Evolutionary conservation across 2,329 filamentous ascomycete genomes (phyloP), one percentile per base, ranked within the genome.

Genomic region (Pseudogymnoascus sp.): DNA sequence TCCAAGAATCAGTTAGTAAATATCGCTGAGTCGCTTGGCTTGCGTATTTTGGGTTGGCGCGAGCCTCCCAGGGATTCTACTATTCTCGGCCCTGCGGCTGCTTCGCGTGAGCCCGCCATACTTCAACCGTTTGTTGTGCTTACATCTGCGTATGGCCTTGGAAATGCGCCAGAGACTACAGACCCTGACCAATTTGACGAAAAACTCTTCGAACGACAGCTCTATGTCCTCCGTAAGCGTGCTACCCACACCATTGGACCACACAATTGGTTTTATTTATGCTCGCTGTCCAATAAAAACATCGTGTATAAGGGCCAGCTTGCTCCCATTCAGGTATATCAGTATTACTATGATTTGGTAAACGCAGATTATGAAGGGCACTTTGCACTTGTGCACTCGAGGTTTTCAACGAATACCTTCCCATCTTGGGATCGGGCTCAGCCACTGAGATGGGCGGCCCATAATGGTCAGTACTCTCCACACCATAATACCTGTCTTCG

Each of bases 301-400:
- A 97, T 97, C 77, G 90, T 97, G 63, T 97, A 97, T 83, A 97
- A 97, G 82, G 93, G 93, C 65, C 94, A 97, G 75, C 81, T 97
- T 67, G 89, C 93, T 47, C 93, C 93, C 22, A 85, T 93, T 30
- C 93, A 97, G 79, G 93, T 97, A 59, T 97, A 97, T 78, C 89
- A 95, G 73, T 97, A 97, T 79, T 97, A 96, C 77, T 90, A 97
- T 75, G 93, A 97, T 78, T 78, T 97, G 73, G 89, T 97, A 67
- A 96, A 94, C 69, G 93, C 96, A 67, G 93, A 97, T 74, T 97
- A 96, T 75, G 91, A 97, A 79, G 92, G 88, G 65, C 92, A 97
- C 77, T 97, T 97, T 75, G 94, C 93, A 63, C 82, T 97, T 63
- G 93, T 97, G 39, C 93, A 97, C 79, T 97, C 92, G 41, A 90